Evolutionary conservation across 1,284 basidiomycete species (phyloP).

Genomic region (Puccinia hordei): DNA sequence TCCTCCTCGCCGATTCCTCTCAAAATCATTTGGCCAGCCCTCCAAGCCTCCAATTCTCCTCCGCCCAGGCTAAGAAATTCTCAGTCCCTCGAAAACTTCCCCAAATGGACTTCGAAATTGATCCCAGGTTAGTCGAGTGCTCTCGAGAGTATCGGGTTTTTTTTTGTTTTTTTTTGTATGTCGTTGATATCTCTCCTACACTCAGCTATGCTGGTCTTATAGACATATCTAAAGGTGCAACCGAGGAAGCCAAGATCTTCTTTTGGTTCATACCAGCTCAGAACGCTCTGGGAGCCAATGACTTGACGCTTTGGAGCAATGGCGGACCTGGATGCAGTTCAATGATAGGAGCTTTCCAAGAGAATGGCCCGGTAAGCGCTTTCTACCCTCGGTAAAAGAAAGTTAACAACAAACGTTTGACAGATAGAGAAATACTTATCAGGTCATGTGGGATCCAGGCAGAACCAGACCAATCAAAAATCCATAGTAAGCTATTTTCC

Average conservation of each 20-base stretch:
- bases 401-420: no score
- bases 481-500: slow-evolving; percentile 72
- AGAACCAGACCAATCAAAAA: slow-evolving; percentile 70
- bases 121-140: background rate
- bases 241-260: slow-evolving; percentile 74
- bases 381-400: background rate
- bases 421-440: background rate
- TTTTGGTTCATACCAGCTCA: slow-evolving; percentile 85
- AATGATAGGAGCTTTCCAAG: slow-evolving; percentile 74
- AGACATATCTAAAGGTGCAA: slow-evolving; percentile 67
- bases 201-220: slow-evolving; percentile 68
- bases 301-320: slow-evolving; percentile 62
- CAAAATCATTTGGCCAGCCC: background rate
- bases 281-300: slow-evolving; percentile 69
- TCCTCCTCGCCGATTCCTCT: background rate
- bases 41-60: slow-evolving; percentile 13
- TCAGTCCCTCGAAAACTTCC: slow-evolving; percentile 9
- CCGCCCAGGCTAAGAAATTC: background rate
- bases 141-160: no score
- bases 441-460: slow-evolving; percentile 66
- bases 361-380: slow-evolving; percentile 69
- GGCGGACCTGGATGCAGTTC: slow-evolving; percentile 70
- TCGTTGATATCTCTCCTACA: background rate
- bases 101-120: slow-evolving; percentile 13
- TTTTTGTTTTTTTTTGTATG: no score